A percentile compares a stretch with the other conserved stretches of the same genome.
These are phyloP conservation scores for Pichia occidentalis DNA, from an alignment of 805 yeast genomes.

Conservation along the genomic window DNA sequence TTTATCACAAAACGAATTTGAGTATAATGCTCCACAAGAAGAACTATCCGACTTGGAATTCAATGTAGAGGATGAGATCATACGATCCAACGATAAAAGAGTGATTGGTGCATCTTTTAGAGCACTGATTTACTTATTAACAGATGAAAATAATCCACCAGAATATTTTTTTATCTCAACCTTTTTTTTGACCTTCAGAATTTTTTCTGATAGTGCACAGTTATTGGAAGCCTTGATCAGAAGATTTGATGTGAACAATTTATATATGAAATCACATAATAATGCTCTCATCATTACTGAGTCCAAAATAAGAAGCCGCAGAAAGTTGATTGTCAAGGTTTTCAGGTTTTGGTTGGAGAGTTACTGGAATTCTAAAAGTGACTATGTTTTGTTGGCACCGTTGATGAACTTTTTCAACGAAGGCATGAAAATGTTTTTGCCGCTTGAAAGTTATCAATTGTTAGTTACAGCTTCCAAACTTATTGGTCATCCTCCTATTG, in stretches of 20 bases:
- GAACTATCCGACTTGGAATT: slow-evolving; percentile 9
- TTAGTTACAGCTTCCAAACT: slow-evolving; percentile 58
- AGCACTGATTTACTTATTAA: slow-evolving; percentile 57
- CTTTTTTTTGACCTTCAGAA: slow-evolving; percentile 70
- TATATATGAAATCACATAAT: slow-evolving; percentile 22
- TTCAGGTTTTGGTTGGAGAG: slow-evolving; percentile 85
- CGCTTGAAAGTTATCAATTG: slow-evolving; percentile 57
- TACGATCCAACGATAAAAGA: slow-evolving; percentile 44
- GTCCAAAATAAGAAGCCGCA: slow-evolving; percentile 48
- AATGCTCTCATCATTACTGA: slow-evolving; percentile 31
- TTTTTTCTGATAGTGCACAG: slow-evolving; percentile 60
- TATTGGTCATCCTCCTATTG: slow-evolving; percentile 48
- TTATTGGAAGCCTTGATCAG: slow-evolving; percentile 61
- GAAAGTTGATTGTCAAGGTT: slow-evolving; percentile 60
- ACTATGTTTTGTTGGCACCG: slow-evolving; percentile 57
- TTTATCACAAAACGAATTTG: slow-evolving; percentile 22
- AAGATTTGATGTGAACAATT: slow-evolving; percentile 51
- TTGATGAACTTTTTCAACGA: slow-evolving; percentile 76
- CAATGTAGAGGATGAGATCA: slow-evolving; percentile 37
- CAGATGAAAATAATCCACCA: slow-evolving; percentile 59
- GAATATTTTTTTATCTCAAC: slow-evolving; percentile 65
- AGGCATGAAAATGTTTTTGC: slow-evolving; percentile 54
- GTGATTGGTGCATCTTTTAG: slow-evolving; percentile 66
- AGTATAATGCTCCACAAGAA: slow-evolving; percentile 15
- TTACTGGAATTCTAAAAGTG: slow-evolving; percentile 69